A percentile compares a stretch with the other conserved stretches of the same genome.
These are phyloP conservation scores for Tricholoma flavovirens DNA, from an alignment of 768 basidiomycete genomes.

Conservation along the genomic window DNA sequence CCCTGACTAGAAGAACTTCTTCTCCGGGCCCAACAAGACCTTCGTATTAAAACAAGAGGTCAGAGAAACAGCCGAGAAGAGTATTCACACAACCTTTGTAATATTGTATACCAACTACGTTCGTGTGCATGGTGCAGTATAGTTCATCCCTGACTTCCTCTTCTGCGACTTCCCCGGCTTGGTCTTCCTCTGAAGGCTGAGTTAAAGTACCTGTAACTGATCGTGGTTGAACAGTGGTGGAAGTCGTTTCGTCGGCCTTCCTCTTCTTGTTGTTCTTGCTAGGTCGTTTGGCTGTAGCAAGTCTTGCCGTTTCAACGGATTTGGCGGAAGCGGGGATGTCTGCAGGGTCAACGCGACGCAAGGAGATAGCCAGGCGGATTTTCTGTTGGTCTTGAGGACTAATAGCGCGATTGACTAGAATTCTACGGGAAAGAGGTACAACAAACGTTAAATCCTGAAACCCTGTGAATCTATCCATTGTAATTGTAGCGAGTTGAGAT, in stretches of 20 bases:
- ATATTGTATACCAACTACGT: constrained; percentile 81
- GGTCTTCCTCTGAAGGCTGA: constrained; percentile 31
- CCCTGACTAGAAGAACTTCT: constrained; percentile 60
- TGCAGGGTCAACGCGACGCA: constrained; percentile 45
- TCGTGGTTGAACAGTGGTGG: not conserved
- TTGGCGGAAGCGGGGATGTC: constrained; percentile 51
- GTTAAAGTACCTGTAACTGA: constrained; percentile 6
- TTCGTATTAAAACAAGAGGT: constrained; percentile 18
- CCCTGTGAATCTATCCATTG: constrained; percentile 41
- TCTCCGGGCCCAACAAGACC: constrained; percentile 79
- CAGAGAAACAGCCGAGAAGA: not conserved
- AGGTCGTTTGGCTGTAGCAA: constrained; percentile 10
- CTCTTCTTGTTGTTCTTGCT: constrained; percentile 38
- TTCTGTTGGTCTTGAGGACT: constrained; percentile 61
- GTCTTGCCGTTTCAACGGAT: constrained; percentile 3
- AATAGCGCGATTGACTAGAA: not conserved
- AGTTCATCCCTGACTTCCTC: constrained; percentile 60
- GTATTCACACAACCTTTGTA: constrained; percentile 48
- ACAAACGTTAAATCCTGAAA: constrained; percentile 48
- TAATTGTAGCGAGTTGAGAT: constrained; percentile 36
- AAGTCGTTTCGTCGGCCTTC: constrained; percentile 24
- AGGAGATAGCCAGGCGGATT: constrained; percentile 52
- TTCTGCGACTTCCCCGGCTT: constrained; percentile 37
- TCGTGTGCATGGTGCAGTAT: constrained; percentile 52
- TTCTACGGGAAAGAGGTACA: not conserved